Conservation (phyloP, 768 basidiomycete species). For the Auricularia sp. region DNA sequence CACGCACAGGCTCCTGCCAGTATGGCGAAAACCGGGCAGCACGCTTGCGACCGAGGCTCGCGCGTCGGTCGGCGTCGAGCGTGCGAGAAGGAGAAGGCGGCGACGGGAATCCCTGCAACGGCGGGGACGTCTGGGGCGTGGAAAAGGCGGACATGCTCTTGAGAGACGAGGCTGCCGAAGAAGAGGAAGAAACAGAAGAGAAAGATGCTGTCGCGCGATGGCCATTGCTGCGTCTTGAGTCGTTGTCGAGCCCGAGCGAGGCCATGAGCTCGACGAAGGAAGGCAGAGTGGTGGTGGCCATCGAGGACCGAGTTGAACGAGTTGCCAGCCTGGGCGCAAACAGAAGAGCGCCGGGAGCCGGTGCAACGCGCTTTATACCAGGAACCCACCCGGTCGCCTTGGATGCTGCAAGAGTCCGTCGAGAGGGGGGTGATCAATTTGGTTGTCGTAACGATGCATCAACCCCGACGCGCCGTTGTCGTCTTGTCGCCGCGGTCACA, state of each 20-base stretch:
- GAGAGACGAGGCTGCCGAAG: slow-evolving; percentile 35
- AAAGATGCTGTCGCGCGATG: slow-evolving; percentile 12
- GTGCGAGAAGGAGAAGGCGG: slow-evolving; percentile 24
- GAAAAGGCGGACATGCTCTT: background rate
- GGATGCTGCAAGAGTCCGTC: background rate
- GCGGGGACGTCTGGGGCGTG: slow-evolving; percentile 8
- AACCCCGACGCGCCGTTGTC: background rate
- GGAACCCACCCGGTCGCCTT: background rate
- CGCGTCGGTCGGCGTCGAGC: slow-evolving; percentile 23
- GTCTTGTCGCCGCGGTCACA: background rate
- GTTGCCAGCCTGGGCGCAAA: background rate
- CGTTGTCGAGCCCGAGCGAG: slow-evolving; percentile 61
- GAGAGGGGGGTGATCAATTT: background rate
- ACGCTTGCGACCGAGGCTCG: background rate
- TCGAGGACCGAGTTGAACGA: background rate
- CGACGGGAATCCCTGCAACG: slow-evolving; percentile 24
- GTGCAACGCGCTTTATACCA: background rate
- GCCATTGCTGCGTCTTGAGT: slow-evolving; percentile 17
- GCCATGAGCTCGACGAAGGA: slow-evolving; percentile 85
- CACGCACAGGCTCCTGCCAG: background rate
- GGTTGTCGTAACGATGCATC: background rate
- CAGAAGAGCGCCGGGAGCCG: background rate
- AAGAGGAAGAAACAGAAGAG: slow-evolving; percentile 32
- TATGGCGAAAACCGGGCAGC: background rate
- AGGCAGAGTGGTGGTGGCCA: slow-evolving; percentile 53